Base-by-base conservation (phyloP, 2,329 filamentous ascomycete species). In the Chaetomium olivaceum region DNA sequence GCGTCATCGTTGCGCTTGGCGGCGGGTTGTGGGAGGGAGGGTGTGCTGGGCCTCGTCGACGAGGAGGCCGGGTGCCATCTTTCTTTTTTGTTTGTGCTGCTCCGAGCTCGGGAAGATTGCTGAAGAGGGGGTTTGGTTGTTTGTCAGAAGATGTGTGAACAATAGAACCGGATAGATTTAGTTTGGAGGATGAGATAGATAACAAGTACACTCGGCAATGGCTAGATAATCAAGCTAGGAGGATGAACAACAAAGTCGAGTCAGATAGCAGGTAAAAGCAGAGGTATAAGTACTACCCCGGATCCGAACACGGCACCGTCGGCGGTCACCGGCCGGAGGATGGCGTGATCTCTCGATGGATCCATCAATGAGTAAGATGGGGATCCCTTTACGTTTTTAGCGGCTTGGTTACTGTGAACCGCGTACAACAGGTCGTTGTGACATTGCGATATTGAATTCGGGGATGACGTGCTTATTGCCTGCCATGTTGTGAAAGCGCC, bases 1-100 rank as follows among this genome's bases (percentile, higher is more conserved):
- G 76, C 77, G 21, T 77, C 72, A 54, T 74, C 61, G 68, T 77
- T 78, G 62, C 54, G 58, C 52, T 68, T 70, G 48, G 60, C n/a
- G 19, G 58, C n/a, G 14, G 39, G 23, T 7, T 33, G 58, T 1
- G 46, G 55, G 27, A 52, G 46, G 55, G 27, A 52, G 51, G 7
- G 50, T 57, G 3, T 48, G 23, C 27, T 65, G 61, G 54, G 68
- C 43, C 57, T 72, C 69, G 39, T 72, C 69, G 48, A 71, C 58
- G 36, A 74, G 72, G 61, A 71, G 14, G 46, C 72, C 72, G 19
- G 72, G 72, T 9, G 72, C 72, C 72, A 74, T 74, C 62, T 52
- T 52, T 65, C 36, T n/a, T 62, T 21, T n/a, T 23, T 52, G 48
- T 58, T 62, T 21, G 27, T 21, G 21, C 21, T n/a, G 31, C 7